Conservation (phyloP, 768 basidiomycete genomes). For the Amanita phalloides region DNA sequence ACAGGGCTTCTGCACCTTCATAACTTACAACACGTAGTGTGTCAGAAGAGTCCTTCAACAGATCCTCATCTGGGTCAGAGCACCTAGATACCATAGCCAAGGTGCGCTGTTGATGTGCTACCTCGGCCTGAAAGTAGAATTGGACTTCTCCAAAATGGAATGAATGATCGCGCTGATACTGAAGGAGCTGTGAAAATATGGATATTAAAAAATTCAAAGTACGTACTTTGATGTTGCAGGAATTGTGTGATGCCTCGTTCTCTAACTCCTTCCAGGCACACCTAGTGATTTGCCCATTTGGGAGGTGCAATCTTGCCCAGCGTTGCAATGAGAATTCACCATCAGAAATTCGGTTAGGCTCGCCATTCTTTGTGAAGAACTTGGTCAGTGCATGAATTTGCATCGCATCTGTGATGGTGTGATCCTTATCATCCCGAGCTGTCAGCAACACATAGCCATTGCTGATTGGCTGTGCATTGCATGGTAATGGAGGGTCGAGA, state of each 20-base stretch:
- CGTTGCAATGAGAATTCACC: background rate
- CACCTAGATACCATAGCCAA: slow-evolving; percentile 3
- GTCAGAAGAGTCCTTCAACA: background rate
- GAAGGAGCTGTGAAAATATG: background rate
- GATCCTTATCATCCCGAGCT: background rate
- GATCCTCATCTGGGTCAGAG: background rate
- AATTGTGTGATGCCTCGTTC: background rate
- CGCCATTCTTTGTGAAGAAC: background rate
- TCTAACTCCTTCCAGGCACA: slow-evolving; percentile 10
- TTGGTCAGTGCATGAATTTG: background rate
- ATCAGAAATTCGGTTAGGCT: background rate
- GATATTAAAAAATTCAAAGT: background rate
- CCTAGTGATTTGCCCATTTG: slow-evolving; percentile 13
- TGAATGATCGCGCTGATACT: background rate
- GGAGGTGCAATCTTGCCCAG: slow-evolving; percentile 12
- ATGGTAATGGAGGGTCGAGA: background rate
- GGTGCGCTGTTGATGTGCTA: background rate
- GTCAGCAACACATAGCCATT: background rate
- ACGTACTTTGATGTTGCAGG: slow-evolving; percentile 6
- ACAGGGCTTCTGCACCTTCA: background rate
- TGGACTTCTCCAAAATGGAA: slow-evolving; percentile 1
- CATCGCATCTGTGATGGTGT: background rate
- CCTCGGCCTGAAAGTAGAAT: background rate
- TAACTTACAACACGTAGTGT: background rate
- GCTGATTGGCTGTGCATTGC: slow-evolving; percentile 2